Evolutionary conservation across 352 stramenopile species (phyloP).

Genomic region (Pythium vanterpoolii): DNA sequence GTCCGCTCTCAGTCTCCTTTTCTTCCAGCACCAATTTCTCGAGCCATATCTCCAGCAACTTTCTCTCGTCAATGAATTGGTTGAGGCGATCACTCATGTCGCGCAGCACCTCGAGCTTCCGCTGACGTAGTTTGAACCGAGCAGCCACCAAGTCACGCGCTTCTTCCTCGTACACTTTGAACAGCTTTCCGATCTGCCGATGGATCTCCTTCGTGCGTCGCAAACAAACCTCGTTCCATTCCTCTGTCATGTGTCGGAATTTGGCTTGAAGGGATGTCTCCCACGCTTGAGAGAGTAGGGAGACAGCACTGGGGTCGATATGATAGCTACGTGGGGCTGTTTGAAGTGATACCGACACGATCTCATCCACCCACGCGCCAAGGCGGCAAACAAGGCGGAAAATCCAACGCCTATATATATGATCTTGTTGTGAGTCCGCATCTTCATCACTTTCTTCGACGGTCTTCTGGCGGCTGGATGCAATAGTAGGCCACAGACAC

Average conservation of each 20-base stretch:
- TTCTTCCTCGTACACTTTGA: constrained; percentile 37
- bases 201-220: constrained; percentile 26
- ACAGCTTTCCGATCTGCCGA: constrained; percentile 25
- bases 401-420: constrained; percentile 4
- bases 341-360: constrained; percentile 18
- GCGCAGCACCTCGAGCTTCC: constrained; percentile 2
- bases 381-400: background rate
- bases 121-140: constrained; percentile 17
- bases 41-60: constrained; percentile 12
- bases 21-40: constrained; percentile 7
- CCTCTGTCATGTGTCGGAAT: background rate
- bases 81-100: constrained; percentile 3
- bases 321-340: constrained; percentile 24
- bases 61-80: constrained; percentile 15
- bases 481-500: constrained; percentile 25
- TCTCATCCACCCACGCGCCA: constrained; percentile 27
- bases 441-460: background rate
- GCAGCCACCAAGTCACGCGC: constrained; percentile 23
- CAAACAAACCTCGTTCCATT: constrained; percentile 25
- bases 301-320: constrained; percentile 24
- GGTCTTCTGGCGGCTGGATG: background rate
- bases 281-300: constrained; percentile 14
- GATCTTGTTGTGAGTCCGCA: background rate
- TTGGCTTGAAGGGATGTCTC: background rate
- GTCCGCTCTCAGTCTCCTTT: background rate